These are phyloP conservation scores for Tubosaeta sp. DNA, from an alignment of 768 basidiomycete genomes.

Conservation along the genomic window DNA sequence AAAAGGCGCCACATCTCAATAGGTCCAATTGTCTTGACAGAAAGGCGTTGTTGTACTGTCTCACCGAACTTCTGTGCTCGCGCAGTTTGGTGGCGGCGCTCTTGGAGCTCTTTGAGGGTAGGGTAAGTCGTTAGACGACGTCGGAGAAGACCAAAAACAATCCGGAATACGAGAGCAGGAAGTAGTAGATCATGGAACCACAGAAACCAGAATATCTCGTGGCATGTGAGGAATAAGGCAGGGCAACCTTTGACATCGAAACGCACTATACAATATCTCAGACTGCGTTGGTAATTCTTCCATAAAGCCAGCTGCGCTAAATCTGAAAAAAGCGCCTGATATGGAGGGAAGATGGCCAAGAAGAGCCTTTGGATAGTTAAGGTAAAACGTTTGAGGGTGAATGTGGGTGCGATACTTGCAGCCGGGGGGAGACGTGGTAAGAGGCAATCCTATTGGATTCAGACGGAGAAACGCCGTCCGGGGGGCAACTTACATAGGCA, in stretches of 20 bases:
- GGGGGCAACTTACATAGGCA: slow-evolving; percentile 21
- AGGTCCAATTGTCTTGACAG: slow-evolving; percentile 43
- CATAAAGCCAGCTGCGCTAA: slow-evolving; percentile 49
- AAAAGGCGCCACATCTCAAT: slow-evolving; percentile 54
- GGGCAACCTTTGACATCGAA: background rate
- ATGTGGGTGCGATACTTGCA: slow-evolving; percentile 38
- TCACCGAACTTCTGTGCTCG: slow-evolving; percentile 52
- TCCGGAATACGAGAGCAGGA: slow-evolving; percentile 45
- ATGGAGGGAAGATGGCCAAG: slow-evolving; percentile 47
- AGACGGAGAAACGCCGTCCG: slow-evolving; percentile 9
- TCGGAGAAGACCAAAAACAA: slow-evolving; percentile 46
- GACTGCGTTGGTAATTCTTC: slow-evolving; percentile 46
- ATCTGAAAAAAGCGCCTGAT: slow-evolving; percentile 40
- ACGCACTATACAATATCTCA: slow-evolving; percentile 49
- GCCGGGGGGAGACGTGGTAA: slow-evolving; percentile 45
- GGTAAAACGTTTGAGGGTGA: slow-evolving; percentile 52
- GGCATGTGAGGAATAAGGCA: slow-evolving; percentile 1
- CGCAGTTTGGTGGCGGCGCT: slow-evolving; percentile 45
- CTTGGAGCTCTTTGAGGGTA: slow-evolving; percentile 47
- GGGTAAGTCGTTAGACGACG: slow-evolving; percentile 53
- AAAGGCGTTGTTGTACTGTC: slow-evolving; percentile 43
- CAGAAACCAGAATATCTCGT: slow-evolving; percentile 57
- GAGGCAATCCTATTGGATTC: slow-evolving; percentile 34
- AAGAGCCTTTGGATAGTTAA: slow-evolving; percentile 53
- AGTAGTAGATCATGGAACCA: slow-evolving; percentile 59